Conservation (phyloP, 106 monocot genomes). For the Dactylorhiza incarnata region DNA sequence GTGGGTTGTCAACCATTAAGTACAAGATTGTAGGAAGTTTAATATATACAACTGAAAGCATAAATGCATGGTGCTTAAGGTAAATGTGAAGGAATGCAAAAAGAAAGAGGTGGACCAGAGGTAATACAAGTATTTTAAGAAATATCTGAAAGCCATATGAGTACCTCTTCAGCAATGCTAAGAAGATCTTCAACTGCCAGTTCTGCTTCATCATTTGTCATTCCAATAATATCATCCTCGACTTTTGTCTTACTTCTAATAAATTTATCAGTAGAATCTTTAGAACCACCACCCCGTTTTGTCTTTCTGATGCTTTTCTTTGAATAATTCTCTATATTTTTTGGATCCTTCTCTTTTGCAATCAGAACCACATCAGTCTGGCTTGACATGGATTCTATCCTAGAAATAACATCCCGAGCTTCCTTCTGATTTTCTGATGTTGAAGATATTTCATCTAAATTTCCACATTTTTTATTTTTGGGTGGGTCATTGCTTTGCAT, state of each 20-base stretch:
- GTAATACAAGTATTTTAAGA: neutral
- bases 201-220: slow-evolving; percentile 31
- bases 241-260: slow-evolving; percentile 5
- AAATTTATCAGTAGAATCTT: neutral
- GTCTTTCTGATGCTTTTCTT: slow-evolving; percentile 14
- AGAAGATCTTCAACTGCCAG: slow-evolving; percentile 62
- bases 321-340: slow-evolving; percentile 2
- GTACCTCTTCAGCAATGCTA: slow-evolving; percentile 71
- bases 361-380: neutral
- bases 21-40: neutral
- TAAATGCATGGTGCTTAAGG: neutral
- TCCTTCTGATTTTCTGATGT: slow-evolving; percentile 7
- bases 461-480: slow-evolving; percentile 13
- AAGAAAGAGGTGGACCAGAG: neutral
- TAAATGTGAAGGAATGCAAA: neutral
- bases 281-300: slow-evolving; percentile 6
- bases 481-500: slow-evolving; percentile 26
- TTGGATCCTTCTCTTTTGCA: neutral
- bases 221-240: slow-evolving; percentile 10
- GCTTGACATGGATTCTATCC: slow-evolving; percentile 14
- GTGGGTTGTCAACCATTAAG: neutral
- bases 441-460: neutral
- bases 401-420: slow-evolving; percentile 7
- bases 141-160: neutral
- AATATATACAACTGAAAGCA: neutral